Conservation (phyloP, 305 asterid genomes). For the Fraxinus floribunda region DNA sequence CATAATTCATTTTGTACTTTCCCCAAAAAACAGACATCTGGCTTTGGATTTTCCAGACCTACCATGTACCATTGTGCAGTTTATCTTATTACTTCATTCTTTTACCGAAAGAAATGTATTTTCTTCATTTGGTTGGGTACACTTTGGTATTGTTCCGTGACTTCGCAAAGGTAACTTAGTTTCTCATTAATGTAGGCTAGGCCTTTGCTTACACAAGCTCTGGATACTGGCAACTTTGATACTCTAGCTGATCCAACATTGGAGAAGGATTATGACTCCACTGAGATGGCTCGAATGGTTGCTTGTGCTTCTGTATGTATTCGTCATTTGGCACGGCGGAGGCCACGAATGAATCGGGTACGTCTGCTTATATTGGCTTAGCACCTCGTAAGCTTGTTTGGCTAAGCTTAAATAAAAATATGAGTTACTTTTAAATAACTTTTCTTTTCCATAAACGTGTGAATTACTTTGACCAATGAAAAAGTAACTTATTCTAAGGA, state of each 20-base stretch:
- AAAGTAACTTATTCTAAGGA: background rate
- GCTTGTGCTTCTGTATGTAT: constrained; percentile 82
- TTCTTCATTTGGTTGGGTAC: constrained; percentile 3
- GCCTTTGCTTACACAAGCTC: constrained; percentile 73
- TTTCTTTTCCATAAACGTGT: background rate
- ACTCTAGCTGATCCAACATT: constrained; percentile 67
- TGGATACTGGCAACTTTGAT: constrained; percentile 56
- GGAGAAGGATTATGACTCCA: constrained; percentile 49
- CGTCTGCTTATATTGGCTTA: background rate
- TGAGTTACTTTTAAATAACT: background rate
- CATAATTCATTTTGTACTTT: background rate
- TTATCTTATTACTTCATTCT: background rate
- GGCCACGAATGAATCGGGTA: constrained; percentile 87
- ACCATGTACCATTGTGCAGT: background rate
- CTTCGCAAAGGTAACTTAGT: constrained; percentile 5
- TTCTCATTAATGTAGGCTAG: constrained; percentile 54
- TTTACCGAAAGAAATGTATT: background rate
- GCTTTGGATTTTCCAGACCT: background rate
- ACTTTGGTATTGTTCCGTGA: background rate
- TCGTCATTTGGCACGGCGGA: constrained; percentile 74
- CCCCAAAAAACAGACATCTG: background rate
- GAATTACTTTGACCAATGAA: background rate
- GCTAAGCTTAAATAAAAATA: background rate
- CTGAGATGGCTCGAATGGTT: constrained; percentile 74
- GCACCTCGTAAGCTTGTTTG: background rate